Conservation (phyloP, 1,284 basidiomycete species). For the Stereum hirsutum region DNA sequence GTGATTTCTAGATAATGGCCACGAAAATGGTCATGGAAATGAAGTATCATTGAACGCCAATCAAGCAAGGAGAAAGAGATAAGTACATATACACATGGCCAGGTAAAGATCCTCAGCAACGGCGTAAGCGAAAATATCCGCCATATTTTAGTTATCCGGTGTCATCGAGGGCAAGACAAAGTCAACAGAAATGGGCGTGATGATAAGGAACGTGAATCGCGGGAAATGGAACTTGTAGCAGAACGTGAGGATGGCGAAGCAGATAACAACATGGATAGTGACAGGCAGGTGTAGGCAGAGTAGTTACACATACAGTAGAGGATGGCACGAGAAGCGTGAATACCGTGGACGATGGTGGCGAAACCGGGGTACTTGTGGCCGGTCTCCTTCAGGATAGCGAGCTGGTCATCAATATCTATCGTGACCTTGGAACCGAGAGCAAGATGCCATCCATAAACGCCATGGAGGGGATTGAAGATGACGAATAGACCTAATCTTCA, state of each 20-base stretch:
- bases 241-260: conserved; percentile 93
- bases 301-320: conserved; percentile 98
- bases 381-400: conserved; percentile 98
- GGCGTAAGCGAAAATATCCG: conserved; percentile 94
- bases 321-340: conserved; percentile 90
- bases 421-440: conserved; percentile 97
- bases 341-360: conserved; percentile 94
- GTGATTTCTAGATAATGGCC: conserved; percentile 80
- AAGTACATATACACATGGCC: conserved; percentile 80
- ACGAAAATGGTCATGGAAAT: conserved; percentile 60
- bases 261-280: conserved; percentile 97
- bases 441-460: conserved; percentile 91
- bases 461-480: conserved; percentile 97
- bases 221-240: conserved; percentile 98
- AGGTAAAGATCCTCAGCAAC: conserved; percentile 93
- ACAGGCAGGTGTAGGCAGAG: conserved; percentile 87
- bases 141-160: conserved; percentile 92
- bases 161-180: conserved; percentile 90
- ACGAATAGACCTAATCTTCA: conserved; percentile 84
- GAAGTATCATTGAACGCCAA: conserved; percentile 14
- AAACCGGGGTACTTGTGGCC: conserved; percentile 98
- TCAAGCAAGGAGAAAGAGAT: conserved; percentile 1
- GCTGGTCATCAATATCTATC: conserved; percentile 99
- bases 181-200: conserved; percentile 91
- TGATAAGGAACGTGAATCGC: conserved; percentile 98